Percentiles rank a stretch among this genome's conserved stretches.
phyloP scores from a whole-genome alignment of 106 monocot genomes.

The Iris macrosiphon region DNA sequence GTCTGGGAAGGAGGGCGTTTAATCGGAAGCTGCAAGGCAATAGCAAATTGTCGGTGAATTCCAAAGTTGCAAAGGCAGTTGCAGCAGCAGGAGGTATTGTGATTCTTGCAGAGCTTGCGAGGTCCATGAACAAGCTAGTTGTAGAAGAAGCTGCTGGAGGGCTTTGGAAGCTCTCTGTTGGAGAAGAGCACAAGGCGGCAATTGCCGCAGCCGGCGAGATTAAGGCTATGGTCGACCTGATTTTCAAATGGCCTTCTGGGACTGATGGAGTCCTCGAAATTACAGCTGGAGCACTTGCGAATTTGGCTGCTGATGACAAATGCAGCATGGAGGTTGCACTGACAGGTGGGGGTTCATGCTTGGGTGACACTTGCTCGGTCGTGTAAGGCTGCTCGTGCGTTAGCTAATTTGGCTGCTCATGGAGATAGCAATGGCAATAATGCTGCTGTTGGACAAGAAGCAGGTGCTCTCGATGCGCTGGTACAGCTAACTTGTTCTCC shows the following conservation, averaged over 20 bases:
- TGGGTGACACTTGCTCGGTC: constrained; percentile 86
- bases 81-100: constrained; percentile 87
- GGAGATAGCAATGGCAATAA: constrained; percentile 96
- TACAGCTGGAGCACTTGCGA: constrained; percentile 97
- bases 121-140: constrained; percentile 87
- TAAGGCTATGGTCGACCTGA: constrained; percentile 94
- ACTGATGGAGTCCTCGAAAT: constrained; percentile 94
- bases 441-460: constrained; percentile 92
- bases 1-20: constrained; percentile 68
- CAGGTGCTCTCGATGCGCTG: constrained; percentile 92
- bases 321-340: constrained; percentile 90
- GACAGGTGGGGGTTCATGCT: constrained; percentile 90
- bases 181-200: constrained; percentile 96
- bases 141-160: constrained; percentile 99
- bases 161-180: constrained; percentile 99
- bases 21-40: constrained; percentile 97
- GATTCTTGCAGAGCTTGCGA: constrained; percentile 71
- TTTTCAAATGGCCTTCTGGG: constrained; percentile 83
- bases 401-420: constrained; percentile 98
- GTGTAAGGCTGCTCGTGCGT: constrained; percentile 94
- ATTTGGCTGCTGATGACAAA: constrained; percentile 96
- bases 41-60: constrained; percentile 94
- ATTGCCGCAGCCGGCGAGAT: constrained; percentile 90
- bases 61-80: constrained; percentile 96
- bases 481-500: constrained; percentile 83